phyloP scores from a whole-genome alignment of 768 basidiomycete species.

The Pholiota microspora region DNA sequence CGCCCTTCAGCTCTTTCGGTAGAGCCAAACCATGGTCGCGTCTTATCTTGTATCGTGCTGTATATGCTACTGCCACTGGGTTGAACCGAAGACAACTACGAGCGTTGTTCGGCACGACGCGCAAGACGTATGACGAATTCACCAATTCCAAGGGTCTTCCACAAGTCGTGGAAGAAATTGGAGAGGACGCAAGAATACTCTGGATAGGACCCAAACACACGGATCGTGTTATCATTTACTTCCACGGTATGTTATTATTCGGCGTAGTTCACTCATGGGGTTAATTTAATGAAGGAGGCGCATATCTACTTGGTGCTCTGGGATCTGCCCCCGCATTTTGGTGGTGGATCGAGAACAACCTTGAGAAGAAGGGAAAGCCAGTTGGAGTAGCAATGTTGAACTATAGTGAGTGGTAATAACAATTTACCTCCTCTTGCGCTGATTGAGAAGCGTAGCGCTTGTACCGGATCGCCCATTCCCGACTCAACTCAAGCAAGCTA shows the following conservation, averaged over 20 bases:
- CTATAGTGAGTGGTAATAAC: slow-evolving; percentile 13
- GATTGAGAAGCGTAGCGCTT: slow-evolving; percentile 21
- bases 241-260: slow-evolving; percentile 13
- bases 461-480: slow-evolving; percentile 34
- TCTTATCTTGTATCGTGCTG: neutral
- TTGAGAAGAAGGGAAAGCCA: slow-evolving; percentile 12
- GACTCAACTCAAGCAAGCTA: slow-evolving; percentile 26
- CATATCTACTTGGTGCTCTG: slow-evolving; percentile 8
- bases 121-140: slow-evolving; percentile 17
- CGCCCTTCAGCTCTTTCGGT: slow-evolving; percentile 9
- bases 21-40: slow-evolving; percentile 12
- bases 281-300: slow-evolving; percentile 12
- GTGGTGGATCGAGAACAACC: slow-evolving; percentile 17
- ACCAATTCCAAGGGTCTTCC: slow-evolving; percentile 14
- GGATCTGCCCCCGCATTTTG: slow-evolving; percentile 16
- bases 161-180: slow-evolving; percentile 20
- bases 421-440: neutral
- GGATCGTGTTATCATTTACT: slow-evolving; percentile 14
- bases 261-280: neutral
- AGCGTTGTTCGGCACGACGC: slow-evolving; percentile 16
- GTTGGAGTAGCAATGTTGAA: slow-evolving; percentile 20
- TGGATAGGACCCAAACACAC: slow-evolving; percentile 17
- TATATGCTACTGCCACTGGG: neutral
- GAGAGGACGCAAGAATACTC: slow-evolving; percentile 12
- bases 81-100: slow-evolving; percentile 16